Conservation (phyloP, 176 grass and related monocot genomes). For the Tillandsia fasciculata region DNA sequence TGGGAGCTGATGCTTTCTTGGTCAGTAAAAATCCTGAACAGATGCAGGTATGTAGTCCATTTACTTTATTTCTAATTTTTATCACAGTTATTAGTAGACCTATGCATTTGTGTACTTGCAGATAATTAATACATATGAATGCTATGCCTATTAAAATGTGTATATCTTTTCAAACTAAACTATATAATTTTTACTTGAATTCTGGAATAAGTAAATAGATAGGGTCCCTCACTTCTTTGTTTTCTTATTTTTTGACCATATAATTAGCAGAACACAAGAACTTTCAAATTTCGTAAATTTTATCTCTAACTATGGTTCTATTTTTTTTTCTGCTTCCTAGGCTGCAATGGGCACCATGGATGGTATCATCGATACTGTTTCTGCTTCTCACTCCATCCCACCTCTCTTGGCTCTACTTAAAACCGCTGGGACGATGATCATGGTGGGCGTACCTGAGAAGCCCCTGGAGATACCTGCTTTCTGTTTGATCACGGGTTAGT, state of each 20-base stretch:
- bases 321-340: neutral
- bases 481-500: slow-evolving; percentile 27
- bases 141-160: too few species aligned
- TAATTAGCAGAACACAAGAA: too few species aligned
- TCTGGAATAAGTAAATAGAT: too few species aligned
- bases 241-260: too few species aligned
- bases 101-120: too few species aligned
- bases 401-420: slow-evolving; percentile 31
- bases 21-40: slow-evolving; percentile 29
- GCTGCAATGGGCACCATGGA: slow-evolving; percentile 40
- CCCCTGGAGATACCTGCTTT: slow-evolving; percentile 43
- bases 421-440: slow-evolving; percentile 42
- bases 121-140: too few species aligned
- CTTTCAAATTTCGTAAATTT: too few species aligned
- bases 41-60: slow-evolving; percentile 33
- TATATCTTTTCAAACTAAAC: too few species aligned
- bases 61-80: too few species aligned
- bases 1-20: slow-evolving; percentile 40
- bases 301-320: neutral
- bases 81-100: neutral
- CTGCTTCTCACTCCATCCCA: slow-evolving; percentile 19
- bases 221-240: too few species aligned
- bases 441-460: slow-evolving; percentile 41
- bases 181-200: too few species aligned
- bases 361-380: slow-evolving; percentile 48